Base-by-base conservation (phyloP, 768 basidiomycete species). In the Lactifluus pinguis region DNA sequence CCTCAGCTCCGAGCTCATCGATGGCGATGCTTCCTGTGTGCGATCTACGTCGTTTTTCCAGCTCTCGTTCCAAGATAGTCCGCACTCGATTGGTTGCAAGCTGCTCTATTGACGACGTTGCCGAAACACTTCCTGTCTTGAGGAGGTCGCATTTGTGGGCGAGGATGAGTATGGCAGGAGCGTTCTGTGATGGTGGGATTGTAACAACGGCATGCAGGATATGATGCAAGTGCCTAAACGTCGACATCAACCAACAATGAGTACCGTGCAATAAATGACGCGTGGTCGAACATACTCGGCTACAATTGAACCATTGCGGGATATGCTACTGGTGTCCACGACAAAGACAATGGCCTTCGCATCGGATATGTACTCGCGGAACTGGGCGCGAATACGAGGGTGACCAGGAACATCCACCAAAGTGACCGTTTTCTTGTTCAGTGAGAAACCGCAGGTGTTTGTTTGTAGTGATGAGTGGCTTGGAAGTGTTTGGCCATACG, bases 351-450 rank as follows among this genome's bases (percentile, higher is more conserved):
- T 71, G 3, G 76, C 83, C 66, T 83, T 85, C 2, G 88, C 81
- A 38, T 82, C 77, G 5, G 74, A 61, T 21, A 93, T 70, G 66
- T 86, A 72, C 45, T 91, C 88, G 51, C 72, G 74, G 68, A 90
- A 88, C 67, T 90, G 87, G 66, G 81, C 81, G 34, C 89, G 74
- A 57, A 93, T 79, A 45, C 91, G 81, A 10, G 90, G 87, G 70
- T 93, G 91, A n/a, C 91, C 91, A 8, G 91, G 91, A 45, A 93
- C 73, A 71, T 93, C 91, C 17, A 91, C 75, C 13, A 88, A 72
- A 44, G 76, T 80, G 49, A 87, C 69, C 14, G 72, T 68, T 65
- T 79, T 80, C 47, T 74, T 76, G 6, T 72, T 69, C n/a, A 85
- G 65, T 6, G 72, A 60, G 38, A 85, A 69, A 5, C 77, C 65